Evolutionary conservation across 2,329 filamentous ascomycete species (phyloP).

Genomic region (Pseudonectria foliicola): DNA sequence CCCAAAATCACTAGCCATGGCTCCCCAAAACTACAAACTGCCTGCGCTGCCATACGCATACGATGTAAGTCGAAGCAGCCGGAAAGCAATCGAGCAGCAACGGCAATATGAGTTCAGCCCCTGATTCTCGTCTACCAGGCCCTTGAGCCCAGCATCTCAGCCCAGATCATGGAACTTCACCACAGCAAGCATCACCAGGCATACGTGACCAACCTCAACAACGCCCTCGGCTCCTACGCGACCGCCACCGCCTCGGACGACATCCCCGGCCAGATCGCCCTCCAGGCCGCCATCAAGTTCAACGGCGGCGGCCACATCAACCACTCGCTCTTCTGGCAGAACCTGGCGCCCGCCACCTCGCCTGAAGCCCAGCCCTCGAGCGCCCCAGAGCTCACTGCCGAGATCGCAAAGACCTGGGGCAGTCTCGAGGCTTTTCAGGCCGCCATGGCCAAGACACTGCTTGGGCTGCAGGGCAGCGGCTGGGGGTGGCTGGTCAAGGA

Average conservation of each 20-base stretch:
- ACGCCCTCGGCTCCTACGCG: conserved; percentile 52
- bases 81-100: no score
- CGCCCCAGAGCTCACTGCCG: conserved; percentile 51
- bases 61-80: conserved; percentile 47
- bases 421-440: conserved; percentile 57
- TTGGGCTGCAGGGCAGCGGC: conserved; percentile 73
- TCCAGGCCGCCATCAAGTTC: conserved; percentile 73
- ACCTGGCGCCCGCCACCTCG: conserved; percentile 57
- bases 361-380: conserved; percentile 47
- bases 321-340: conserved; percentile 89
- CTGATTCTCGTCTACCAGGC: no score
- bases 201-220: conserved; percentile 71
- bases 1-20: conserved; percentile 22
- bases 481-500: conserved; percentile 83
- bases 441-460: conserved; percentile 56
- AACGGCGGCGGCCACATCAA: conserved; percentile 91
- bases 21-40: conserved; percentile 46
- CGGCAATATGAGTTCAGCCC: no score
- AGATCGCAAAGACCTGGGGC: conserved; percentile 63
- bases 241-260: conserved; percentile 50
- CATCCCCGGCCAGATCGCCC: conserved; percentile 55
- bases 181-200: conserved; percentile 74
- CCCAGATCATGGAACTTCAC: conserved; percentile 75
- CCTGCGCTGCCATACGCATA: conserved; percentile 63
- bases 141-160: conserved; percentile 66